Conservation (phyloP, 78 protist species). For the Corallochytrium limacisporum region DNA sequence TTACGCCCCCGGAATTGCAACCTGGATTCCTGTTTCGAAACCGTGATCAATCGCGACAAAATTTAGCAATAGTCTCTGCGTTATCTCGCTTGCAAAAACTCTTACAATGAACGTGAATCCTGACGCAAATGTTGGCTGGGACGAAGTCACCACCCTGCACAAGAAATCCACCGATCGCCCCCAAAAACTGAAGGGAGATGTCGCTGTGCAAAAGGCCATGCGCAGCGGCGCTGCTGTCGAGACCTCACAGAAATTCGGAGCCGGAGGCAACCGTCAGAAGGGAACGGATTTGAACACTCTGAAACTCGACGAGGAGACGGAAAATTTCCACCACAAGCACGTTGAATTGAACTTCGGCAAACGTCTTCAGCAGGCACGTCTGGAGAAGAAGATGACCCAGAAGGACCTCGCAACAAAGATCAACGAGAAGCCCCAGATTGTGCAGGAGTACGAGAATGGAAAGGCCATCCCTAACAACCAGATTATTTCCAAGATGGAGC, state of each 20-base stretch:
- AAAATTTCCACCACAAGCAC: slow-evolving; percentile 13
- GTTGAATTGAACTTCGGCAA: not conserved
- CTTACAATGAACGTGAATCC: too few species aligned
- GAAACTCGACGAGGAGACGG: slow-evolving; percentile 18
- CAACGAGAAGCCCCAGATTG: slow-evolving; percentile 33
- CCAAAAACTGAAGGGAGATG: not conserved
- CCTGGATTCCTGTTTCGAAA: too few species aligned
- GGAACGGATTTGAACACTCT: not conserved
- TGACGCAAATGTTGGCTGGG: too few species aligned
- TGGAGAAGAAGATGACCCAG: slow-evolving; percentile 32
- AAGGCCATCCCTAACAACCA: slow-evolving; percentile 54
- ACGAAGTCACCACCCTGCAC: not conserved
- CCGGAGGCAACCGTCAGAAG: not conserved
- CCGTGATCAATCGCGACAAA: too few species aligned
- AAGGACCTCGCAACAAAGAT: slow-evolving; percentile 48
- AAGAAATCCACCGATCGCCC: slow-evolving; percentile 18
- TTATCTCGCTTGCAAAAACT: too few species aligned
- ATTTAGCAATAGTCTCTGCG: too few species aligned
- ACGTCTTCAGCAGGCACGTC: slow-evolving; percentile 41
- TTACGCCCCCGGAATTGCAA: too few species aligned
- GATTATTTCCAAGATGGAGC: slow-evolving; percentile 56
- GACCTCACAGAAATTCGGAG: slow-evolving; percentile 2
- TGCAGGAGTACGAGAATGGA: slow-evolving; percentile 59
- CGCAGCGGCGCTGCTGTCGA: slow-evolving; percentile 13
- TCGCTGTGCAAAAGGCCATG: not conserved